Evolutionary conservation across 2,329 filamentous ascomycete genomes (phyloP).

Genomic region (Pochonia chlamydosporia): DNA sequence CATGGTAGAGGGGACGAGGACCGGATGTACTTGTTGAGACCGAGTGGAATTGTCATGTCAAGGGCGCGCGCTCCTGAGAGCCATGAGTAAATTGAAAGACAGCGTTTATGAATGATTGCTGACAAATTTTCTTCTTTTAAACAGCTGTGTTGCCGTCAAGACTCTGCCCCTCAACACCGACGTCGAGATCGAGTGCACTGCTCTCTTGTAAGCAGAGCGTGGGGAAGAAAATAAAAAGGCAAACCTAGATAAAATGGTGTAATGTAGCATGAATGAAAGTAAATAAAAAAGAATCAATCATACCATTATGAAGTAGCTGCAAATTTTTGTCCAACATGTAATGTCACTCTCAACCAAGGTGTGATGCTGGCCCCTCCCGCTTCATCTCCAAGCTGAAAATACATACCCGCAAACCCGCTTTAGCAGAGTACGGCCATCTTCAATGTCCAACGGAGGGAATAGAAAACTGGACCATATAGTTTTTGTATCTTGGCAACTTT

Average conservation of each 20-base stretch:
- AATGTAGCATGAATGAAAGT: not conserved
- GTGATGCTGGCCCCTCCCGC: no score
- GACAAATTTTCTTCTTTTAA: not conserved
- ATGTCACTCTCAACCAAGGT: no score
- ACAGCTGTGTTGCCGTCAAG: slow-evolving; percentile 30
- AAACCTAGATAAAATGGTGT: not conserved
- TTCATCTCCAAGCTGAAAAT: no score
- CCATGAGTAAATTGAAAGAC: no score
- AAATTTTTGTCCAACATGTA: no score
- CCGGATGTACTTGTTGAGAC: not conserved
- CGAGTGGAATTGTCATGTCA: not conserved
- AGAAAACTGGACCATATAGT: no score
- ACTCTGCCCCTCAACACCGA: slow-evolving; percentile 26
- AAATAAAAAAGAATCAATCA: not conserved
- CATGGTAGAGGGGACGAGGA: no score
- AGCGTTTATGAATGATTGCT: not conserved
- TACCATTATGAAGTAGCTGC: no score
- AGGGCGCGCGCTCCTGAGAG: not conserved
- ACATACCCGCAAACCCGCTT: no score
- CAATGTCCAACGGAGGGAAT: no score
- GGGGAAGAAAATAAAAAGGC: not conserved
- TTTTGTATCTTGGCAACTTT: no score
- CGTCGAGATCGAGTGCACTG: slow-evolving; percentile 29
- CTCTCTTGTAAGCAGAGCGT: slow-evolving; percentile 14
- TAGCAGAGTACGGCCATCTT: no score